A percentile compares a stretch with the other conserved stretches of the same genome.
Conservation (phyloP, 225 moss, liverwort and hornwort genomes). For the Anthoceros angustus region DNA sequence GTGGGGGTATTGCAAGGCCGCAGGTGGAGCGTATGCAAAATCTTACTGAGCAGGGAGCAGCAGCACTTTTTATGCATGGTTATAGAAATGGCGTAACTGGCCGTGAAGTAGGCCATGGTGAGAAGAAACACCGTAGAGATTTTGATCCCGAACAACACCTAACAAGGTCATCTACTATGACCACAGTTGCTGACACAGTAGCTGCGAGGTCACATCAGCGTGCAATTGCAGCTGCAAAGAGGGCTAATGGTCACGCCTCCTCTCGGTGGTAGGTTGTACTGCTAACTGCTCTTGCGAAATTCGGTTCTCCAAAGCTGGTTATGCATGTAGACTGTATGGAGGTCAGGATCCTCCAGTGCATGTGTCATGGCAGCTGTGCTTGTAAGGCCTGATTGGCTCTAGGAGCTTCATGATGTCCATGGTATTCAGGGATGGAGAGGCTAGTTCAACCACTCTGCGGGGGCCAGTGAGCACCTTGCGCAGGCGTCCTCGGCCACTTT, state of each 20-base stretch:
- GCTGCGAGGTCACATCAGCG: constrained; percentile 86
- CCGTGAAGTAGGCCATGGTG: constrained; percentile 44
- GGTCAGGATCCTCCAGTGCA: too few relatives aligned
- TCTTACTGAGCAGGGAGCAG: constrained; percentile 89
- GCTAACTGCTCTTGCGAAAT: background rate
- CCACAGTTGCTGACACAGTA: constrained; percentile 54
- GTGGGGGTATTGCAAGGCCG: constrained; percentile 95
- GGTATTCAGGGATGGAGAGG: constrained; percentile 71
- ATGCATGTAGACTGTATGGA: too few relatives aligned
- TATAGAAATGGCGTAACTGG: constrained; percentile 58
- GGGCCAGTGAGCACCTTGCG: constrained; percentile 56
- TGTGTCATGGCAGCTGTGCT: too few relatives aligned
- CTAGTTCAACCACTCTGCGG: background rate
- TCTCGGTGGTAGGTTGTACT: constrained; percentile 46
- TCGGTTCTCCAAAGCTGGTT: background rate
- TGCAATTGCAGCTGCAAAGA: constrained; percentile 92
- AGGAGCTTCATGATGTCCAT: background rate
- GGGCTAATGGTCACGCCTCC: constrained; percentile 49
- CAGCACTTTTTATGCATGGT: constrained; percentile 63
- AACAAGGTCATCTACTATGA: constrained; percentile 65
- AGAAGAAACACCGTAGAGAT: constrained; percentile 4
- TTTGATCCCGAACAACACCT: constrained; percentile 35
- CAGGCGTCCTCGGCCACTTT: constrained; percentile 74
- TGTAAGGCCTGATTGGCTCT: too few relatives aligned
- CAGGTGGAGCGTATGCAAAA: constrained; percentile 88